Conservation (phyloP, 1,284 basidiomycete genomes). For the Ceratobasidium sp. region DNA sequence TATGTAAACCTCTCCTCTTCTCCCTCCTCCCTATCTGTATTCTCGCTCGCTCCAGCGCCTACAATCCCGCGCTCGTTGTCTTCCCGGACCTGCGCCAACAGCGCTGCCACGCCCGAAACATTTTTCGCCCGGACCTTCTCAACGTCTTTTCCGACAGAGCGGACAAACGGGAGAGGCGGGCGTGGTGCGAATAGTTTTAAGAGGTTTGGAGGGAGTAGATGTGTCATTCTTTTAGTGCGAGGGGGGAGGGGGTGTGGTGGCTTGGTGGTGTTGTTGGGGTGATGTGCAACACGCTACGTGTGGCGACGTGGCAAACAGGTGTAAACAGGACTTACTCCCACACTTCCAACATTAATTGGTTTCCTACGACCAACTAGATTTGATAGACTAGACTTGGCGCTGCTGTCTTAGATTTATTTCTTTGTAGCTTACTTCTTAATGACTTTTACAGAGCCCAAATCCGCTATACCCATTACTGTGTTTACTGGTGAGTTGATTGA, state of each 20-base stretch:
- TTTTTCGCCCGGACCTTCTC: slow-evolving; percentile 76
- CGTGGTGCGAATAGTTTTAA: slow-evolving; percentile 94
- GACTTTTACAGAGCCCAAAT: slow-evolving; percentile 13
- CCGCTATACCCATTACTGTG: slow-evolving; percentile 44
- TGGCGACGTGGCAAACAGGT: slow-evolving; percentile 11
- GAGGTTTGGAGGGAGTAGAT: slow-evolving; percentile 91
- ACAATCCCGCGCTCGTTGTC: slow-evolving; percentile 76
- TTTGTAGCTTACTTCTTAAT: too few species aligned
- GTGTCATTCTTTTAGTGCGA: slow-evolving; percentile 63
- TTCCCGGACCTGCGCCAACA: slow-evolving; percentile 80
- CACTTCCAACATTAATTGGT: slow-evolving; percentile 16
- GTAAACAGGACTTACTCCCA: slow-evolving; percentile 13
- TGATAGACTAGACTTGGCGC: too few species aligned
- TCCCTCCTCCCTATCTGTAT: slow-evolving; percentile 78
- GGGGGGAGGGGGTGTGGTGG: neutral
- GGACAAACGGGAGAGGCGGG: slow-evolving; percentile 83
- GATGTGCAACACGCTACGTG: too few species aligned
- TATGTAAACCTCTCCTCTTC: slow-evolving; percentile 80
- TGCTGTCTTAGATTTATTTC: too few species aligned
- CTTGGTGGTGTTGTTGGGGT: slow-evolving; percentile 42
- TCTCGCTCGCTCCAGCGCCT: slow-evolving; percentile 57
- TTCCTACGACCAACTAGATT: neutral
- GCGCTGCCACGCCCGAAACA: slow-evolving; percentile 75
- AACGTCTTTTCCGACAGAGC: slow-evolving; percentile 85
- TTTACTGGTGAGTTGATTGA: slow-evolving; percentile 43